Evolutionary conservation across 2,329 filamentous ascomycete genomes (phyloP), one percentile per base, ranked within the genome.

Genomic region (Colletotrichum neosansevieriae): DNA sequence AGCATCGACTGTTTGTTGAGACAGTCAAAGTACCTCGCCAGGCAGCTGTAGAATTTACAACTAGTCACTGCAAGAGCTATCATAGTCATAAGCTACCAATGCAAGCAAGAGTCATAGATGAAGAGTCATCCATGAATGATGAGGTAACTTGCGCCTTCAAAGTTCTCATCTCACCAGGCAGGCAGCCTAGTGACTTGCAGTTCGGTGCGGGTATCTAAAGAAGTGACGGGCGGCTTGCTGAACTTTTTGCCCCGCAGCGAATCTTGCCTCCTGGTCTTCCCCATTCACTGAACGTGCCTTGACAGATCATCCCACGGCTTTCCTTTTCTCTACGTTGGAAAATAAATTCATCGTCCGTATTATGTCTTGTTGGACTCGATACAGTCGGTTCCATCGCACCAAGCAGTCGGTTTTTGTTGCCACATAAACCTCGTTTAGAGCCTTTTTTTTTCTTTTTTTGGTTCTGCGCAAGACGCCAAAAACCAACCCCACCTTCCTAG

Each of bases 171-270:
- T 29, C 29, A 9, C 24, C 24, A 24, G 24, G 29, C 29, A 7
- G 6, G 29, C 29, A 29, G 29, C 29, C 6, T 7, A 29, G 29
- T 29, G 29, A 29, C 29, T 9, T 29, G 29, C 29, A 29, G 29
- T 15, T 38, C 11, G 36, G 36, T 38, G 36, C 36, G 11, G 13
- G 13, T 38, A 15, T 15, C 36, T 15, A 6, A 13, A 38, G 6
- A 29, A 29, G 29, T 38, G 36, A 15, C 36, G 12, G 36, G 11
- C 10, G 36, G 36, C 36, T 38, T 38, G 13, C 36, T 13, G 44
- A 58, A 36, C 34, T 34, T 53, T 57, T 44, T 54, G 65, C 65
- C 65, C 65, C 65, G 65, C 65, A 68, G 59, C 58, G 64, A 67
- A 58, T 53, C 36, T 60, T 42, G 44, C 59, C 44, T 32, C 36